These are phyloP conservation scores for Coemansia sp. DNA, from an alignment of 192 early-diverging fungal genomes.

Conservation along the genomic window DNA sequence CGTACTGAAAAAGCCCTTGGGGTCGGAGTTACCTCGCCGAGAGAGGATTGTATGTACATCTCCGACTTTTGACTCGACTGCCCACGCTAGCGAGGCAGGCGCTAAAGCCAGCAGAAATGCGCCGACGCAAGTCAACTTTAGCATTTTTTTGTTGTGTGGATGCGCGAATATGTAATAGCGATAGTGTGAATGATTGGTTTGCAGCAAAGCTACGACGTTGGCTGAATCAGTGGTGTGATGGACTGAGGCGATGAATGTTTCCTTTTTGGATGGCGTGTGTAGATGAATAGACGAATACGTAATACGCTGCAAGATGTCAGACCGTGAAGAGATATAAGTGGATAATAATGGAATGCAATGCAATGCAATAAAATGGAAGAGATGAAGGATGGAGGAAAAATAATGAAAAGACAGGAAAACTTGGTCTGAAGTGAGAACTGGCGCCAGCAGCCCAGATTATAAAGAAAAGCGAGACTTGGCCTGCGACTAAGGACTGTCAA, in stretches of 20 bases:
- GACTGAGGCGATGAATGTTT: not conserved
- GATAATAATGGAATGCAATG: not conserved
- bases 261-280: not conserved
- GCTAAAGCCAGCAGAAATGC: constrained; percentile 4
- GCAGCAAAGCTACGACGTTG: not conserved
- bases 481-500: not conserved
- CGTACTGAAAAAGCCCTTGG: constrained; percentile 8
- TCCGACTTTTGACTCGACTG: constrained; percentile 2
- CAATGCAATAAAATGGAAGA: not conserved
- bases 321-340: not conserved
- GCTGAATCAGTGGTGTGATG: not conserved
- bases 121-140: constrained; percentile 1
- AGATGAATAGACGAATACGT: not conserved
- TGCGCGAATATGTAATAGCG: not conserved
- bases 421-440: not conserved
- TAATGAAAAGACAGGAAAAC: not conserved
- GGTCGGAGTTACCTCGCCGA: constrained; percentile 1
- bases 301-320: not conserved
- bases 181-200: not conserved
- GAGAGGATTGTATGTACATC: not conserved
- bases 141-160: not conserved
- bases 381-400: not conserved
- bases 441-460: constrained; percentile 1
- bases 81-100: not conserved
- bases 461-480: constrained; percentile 12